These are phyloP conservation scores for Vitis hybrid DNA, from an alignment of 177 flowering plant genomes.

Conservation along the genomic window DNA sequence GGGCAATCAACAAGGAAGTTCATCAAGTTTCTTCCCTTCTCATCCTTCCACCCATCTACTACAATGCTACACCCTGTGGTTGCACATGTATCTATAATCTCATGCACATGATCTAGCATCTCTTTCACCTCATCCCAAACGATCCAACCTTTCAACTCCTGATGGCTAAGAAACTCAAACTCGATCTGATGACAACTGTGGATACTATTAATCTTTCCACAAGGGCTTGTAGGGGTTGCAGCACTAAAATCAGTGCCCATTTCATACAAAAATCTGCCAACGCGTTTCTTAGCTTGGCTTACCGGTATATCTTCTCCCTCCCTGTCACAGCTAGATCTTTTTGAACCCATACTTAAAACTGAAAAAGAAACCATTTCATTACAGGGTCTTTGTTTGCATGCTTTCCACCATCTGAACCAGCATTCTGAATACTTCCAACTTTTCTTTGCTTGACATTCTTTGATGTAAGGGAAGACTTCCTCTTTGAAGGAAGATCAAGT, in stretches of 20 bases:
- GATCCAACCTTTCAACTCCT: constrained; percentile 56
- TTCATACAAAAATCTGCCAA: constrained; percentile 61
- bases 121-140: constrained; percentile 43
- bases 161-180: constrained; percentile 32
- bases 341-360: neutral
- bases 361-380: neutral
- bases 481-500: constrained; percentile 25
- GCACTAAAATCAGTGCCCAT: constrained; percentile 42
- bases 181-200: constrained; percentile 13
- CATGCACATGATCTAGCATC: constrained; percentile 35
- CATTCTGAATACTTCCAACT: neutral
- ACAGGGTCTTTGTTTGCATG: neutral
- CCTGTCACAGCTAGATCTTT: constrained; percentile 3
- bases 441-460: constrained; percentile 10
- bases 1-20: constrained; percentile 57
- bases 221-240: constrained; percentile 37
- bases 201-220: constrained; percentile 34
- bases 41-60: constrained; percentile 63
- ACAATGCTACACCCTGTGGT: constrained; percentile 73
- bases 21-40: constrained; percentile 40
- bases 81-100: constrained; percentile 50
- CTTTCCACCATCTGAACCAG: neutral
- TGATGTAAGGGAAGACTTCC: constrained; percentile 14
- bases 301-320: constrained; percentile 13
- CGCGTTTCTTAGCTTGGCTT: constrained; percentile 25